Base-by-base conservation (phyloP, 192 early-diverging fungal species). In the Powellomyces hirtus region DNA sequence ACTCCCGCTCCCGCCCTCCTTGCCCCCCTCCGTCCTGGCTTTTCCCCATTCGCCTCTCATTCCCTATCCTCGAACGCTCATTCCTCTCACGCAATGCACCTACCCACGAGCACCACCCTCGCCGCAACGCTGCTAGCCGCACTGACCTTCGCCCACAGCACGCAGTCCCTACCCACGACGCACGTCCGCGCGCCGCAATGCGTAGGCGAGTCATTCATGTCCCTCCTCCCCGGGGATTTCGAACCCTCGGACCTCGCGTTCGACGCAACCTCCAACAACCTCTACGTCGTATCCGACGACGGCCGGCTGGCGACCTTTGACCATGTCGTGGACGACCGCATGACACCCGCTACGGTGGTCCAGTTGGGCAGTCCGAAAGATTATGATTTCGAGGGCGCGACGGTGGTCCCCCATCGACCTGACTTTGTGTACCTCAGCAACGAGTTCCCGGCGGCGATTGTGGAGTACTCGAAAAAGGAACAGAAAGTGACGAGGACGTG, bases 191-290 rank as follows among this genome's bases (percentile, higher is more conserved):
- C n/a, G n/a, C n/a, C n/a, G n/a, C n/a, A n/a, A n/a, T n/a, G n/a
- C n/a, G n/a, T n/a, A n/a, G n/a, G n/a, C n/a, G n/a, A n/a, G n/a
- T n/a, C n/a, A n/a, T n/a, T n/a, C n/a, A n/a, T n/a, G n/a, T n/a
- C n/a, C n/a, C n/a, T n/a, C n/a, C 60, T 73, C 1, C 64, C 64
- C 0, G 6, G 11, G 10, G 61, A 66, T 6, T 58, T 68, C 35
- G 72, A 73, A 22, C 72, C 72, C 5, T 62, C 59, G 18, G 72
- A 73, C 38, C n/a, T 68, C 4, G 59, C 46, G 11, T 73, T 35
- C 29, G 38, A 73, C n/a, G 37, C 40, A 13, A 10, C 37, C 4
- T 26, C 34, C 18, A 22, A 59, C 0, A 31, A 16, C 2, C 40
- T 73, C 30, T 73, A 24, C 34, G 33, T 73, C 3, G 72, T 73